Evolutionary conservation across 495 filamentous ascomycete species (phyloP), one percentile per base, ranked within the genome.

Genomic region (Lophium mytilinum): DNA sequence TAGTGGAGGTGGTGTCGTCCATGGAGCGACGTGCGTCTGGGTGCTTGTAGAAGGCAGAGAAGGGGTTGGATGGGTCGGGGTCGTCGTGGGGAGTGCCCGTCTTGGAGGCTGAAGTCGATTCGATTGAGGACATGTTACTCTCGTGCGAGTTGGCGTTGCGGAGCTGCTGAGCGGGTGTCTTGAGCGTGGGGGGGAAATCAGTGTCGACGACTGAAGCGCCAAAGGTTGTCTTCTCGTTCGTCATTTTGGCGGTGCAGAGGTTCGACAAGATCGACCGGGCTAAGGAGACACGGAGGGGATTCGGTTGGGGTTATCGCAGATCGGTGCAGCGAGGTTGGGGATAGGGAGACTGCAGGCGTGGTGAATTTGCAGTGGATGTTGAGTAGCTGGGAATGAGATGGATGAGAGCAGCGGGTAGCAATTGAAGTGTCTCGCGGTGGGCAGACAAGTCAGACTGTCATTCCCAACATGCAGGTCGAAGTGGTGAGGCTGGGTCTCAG

Each of bases 21-120:
- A 77, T 70, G n/a, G 76, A 80, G n/a, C 69, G 73, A 10, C 74
- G 74, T 10, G 73, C 67, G 7, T 75, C 73, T 12, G 73, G 73
- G 67, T 83, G 80, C 51, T 71, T 70, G 69, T 83, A 83, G 72
- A 83, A 84, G 15, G 82, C 78, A 0, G 79, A 82, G 64, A 68
- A 81, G 15, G 81, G 80, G 56, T 65, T 63, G 8, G 64, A 41
- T 3, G 60, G 40, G 57, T 63, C 57, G 56, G 56, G 50, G 9
- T n/a, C 24, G 15, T 52, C 37, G 24, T 9, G 21, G 12, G 21
- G 34, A 7, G 50, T 37, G 50, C 14, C 50, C 14, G 45, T 41
- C 17, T 41, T 41, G 11, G 39, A 41, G 11, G 39, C 39, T 41
- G 17, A 18, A 7, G 45, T 48, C 8, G 45, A 48, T 3, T 48